Conservation (phyloP, 1,284 basidiomycete genomes). For the Malassezia nana region DNA sequence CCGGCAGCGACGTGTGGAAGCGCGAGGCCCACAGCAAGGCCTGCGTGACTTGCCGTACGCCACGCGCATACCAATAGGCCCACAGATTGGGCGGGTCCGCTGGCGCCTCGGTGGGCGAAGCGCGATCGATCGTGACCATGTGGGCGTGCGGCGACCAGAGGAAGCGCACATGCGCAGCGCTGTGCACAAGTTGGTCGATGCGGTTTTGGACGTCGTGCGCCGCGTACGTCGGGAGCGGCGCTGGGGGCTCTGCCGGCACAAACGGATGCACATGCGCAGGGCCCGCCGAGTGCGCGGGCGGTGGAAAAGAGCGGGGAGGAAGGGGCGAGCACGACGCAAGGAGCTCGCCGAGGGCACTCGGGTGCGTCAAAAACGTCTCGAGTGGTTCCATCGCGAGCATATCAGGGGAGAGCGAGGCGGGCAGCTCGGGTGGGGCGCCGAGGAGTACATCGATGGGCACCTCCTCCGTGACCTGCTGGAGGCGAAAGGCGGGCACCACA, state of each 20-base stretch:
- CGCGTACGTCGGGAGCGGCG: slow-evolving; percentile 1
- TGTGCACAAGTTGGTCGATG: slow-evolving; percentile 46
- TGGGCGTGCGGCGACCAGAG: slow-evolving; percentile 89
- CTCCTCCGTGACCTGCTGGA: slow-evolving; percentile 66
- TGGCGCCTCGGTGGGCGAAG: slow-evolving; percentile 69
- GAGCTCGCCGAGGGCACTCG: slow-evolving; percentile 24
- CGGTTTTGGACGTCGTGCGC: slow-evolving; percentile 52
- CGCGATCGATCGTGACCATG: slow-evolving; percentile 62
- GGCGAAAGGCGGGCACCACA: slow-evolving; percentile 71
- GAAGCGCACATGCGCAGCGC: slow-evolving; percentile 73
- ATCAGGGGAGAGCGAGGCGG: slow-evolving; percentile 4
- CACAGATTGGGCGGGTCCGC: slow-evolving; percentile 10
- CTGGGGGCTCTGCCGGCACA: slow-evolving; percentile 8
- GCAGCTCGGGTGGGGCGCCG: slow-evolving; percentile 49
- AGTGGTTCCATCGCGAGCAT: slow-evolving; percentile 6
- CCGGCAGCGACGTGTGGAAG: slow-evolving; percentile 17
- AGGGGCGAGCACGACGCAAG: slow-evolving; percentile 29
- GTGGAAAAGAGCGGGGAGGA: slow-evolving; percentile 11
- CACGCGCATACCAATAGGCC: slow-evolving; percentile 4
- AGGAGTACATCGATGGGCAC: slow-evolving; percentile 57
- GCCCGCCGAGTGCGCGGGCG: slow-evolving; percentile 10
- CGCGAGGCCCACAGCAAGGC: slow-evolving; percentile 22
- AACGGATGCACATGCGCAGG: slow-evolving; percentile 26
- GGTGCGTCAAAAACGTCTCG: slow-evolving; percentile 4
- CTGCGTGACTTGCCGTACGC: slow-evolving; percentile 20